These are phyloP conservation scores for Hypholoma sublateritium DNA, from an alignment of 768 basidiomycete species.

Conservation along the genomic window DNA sequence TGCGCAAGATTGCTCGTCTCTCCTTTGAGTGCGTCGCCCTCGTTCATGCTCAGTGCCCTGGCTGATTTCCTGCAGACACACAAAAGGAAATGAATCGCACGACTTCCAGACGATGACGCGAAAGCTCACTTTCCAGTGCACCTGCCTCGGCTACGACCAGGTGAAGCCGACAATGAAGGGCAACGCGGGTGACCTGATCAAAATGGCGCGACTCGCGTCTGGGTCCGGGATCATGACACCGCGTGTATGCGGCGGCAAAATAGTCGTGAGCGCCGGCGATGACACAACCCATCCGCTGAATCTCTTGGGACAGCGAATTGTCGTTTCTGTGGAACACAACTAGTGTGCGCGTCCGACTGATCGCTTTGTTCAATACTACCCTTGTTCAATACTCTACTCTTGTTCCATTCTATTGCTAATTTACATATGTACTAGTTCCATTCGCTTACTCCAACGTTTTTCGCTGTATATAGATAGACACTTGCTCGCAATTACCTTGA, in stretches of 20 bases:
- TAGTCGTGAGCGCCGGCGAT: conserved; percentile 21
- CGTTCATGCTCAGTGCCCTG: neutral
- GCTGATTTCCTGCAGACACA: conserved; percentile 2
- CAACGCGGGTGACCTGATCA: conserved; percentile 11
- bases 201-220: neutral
- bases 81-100: neutral
- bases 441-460: too few relatives aligned
- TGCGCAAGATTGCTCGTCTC: conserved; percentile 27
- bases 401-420: too few relatives aligned
- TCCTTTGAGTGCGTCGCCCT: conserved; percentile 25
- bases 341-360: neutral
- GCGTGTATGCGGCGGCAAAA: conserved; percentile 20
- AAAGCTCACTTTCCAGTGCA: conserved; percentile 7
- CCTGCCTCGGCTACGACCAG: conserved; percentile 9
- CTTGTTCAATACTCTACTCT: too few relatives aligned
- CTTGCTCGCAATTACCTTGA: too few relatives aligned
- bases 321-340: conserved; percentile 19
- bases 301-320: conserved; percentile 27
- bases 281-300: conserved; percentile 26
- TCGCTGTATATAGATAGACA: too few relatives aligned
- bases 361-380: too few relatives aligned
- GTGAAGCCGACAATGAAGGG: conserved; percentile 2
- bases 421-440: too few relatives aligned
- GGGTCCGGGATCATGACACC: neutral
- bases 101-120: conserved; percentile 8